Evolutionary conservation across 345 rosid species (phyloP).

Genomic region (Leavenworthia alabamica): DNA sequence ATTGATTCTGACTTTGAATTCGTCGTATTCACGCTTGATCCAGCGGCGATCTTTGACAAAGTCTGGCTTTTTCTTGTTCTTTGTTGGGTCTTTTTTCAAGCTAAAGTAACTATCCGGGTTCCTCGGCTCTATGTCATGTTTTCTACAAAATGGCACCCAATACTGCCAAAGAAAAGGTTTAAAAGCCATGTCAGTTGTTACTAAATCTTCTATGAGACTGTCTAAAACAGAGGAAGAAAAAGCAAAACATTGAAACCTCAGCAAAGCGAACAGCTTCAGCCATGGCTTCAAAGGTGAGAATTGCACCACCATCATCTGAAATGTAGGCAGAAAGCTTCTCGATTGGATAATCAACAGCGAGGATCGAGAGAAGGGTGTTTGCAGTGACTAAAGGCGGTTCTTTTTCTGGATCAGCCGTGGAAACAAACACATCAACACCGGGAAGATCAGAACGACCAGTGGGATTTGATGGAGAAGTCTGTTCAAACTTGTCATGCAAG

Average conservation of each 20-base stretch:
- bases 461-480: conserved; percentile 66
- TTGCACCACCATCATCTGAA: conserved; percentile 88
- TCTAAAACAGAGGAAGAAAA: background rate
- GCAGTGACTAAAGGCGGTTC: conserved; percentile 93
- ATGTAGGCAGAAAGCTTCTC: conserved; percentile 76
- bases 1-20: conserved; percentile 89
- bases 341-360: conserved; percentile 68
- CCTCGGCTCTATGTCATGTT: conserved; percentile 83
- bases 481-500: conserved; percentile 70
- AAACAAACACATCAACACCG: conserved; percentile 69
- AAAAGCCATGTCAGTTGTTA: background rate
- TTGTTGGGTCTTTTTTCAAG: conserved; percentile 66
- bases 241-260: conserved; percentile 34
- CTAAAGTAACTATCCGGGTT: conserved; percentile 88
- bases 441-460: conserved; percentile 87
- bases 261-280: conserved; percentile 87
- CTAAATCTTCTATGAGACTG: background rate
- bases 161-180: conserved; percentile 26
- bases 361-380: conserved; percentile 77
- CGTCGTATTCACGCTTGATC: conserved; percentile 95
- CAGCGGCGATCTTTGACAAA: conserved; percentile 91
- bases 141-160: conserved; percentile 95
- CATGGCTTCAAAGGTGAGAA: conserved; percentile 94
- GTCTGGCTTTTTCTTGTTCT: conserved; percentile 72
- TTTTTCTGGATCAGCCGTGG: conserved; percentile 88